Evolutionary conservation across 192 early-diverging fungal genomes (phyloP), one percentile per base, ranked within the genome.

Genomic region (Geosiphon pyriformis): DNA sequence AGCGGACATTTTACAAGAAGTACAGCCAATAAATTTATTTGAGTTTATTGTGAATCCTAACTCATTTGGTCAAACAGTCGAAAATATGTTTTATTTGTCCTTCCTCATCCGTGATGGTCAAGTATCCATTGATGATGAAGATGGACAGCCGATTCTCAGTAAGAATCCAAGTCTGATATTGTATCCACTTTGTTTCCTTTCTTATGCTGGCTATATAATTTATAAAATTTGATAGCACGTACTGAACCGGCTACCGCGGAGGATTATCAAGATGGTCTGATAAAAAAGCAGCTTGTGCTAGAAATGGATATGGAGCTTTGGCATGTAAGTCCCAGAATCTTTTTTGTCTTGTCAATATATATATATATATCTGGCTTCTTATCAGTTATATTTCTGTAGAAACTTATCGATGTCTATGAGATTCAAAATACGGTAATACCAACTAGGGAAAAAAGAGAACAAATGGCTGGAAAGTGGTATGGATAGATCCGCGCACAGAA

Each of bases 1-100:
- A 20, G 78, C 82, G 58, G 70, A 74, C 8, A 76, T 89, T 31
- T 54, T 96, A 58, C 70, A 79, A 12, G 52, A 83, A 35, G 58
- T 68, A 6, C 85, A 84, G 0, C 78, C 84, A 0, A 78, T 85
- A 58, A 88, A 89, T 66, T 77, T 95, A 61, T 96, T 95, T 72
- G 75, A 88, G 67, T 89, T 98, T 68, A 81, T 95, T 42, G 78
- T 91, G 54, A 96, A 98, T 74, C 96, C 94, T 11, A 72, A 81
- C 3, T 93, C 93, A 18, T 96, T 96, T 73, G 78, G 85, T 4
- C 96, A 98, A 78, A 90, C 92, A 3, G 87, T 98, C 2, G 96
- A 98, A 71, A 98, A 98, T 73, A 81, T 98, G 48, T 98, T 98
- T 71, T 95, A 95, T 59, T 72, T 95, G n/a, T 92, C 93, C n/a